Evolutionary conservation across 2,329 filamentous ascomycete genomes (phyloP).

Genomic region (Pseudogymnoascus pannorum): DNA sequence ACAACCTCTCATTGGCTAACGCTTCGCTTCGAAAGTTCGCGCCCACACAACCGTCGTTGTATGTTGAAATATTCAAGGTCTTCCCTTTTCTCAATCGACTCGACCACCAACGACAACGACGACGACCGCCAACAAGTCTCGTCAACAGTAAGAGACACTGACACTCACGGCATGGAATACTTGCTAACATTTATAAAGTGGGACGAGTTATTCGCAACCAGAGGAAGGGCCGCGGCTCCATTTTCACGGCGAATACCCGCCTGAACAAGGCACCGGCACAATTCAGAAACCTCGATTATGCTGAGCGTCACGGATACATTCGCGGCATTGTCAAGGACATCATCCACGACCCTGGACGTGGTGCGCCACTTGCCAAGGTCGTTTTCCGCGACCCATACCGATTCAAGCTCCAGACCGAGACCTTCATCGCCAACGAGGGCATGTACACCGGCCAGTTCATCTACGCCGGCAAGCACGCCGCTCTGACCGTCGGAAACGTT

Average conservation of each 20-base stretch:
- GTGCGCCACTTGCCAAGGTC: slow-evolving; percentile 95
- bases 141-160: slow-evolving; percentile 8
- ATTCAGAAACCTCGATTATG: slow-evolving; percentile 94
- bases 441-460: slow-evolving; percentile 99
- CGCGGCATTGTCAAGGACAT: slow-evolving; percentile 98
- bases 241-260: slow-evolving; percentile 75
- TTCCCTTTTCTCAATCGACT: slow-evolving; percentile 9
- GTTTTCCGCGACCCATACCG: slow-evolving; percentile 96
- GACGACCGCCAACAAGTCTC: slow-evolving; percentile 8
- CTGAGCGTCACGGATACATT: slow-evolving; percentile 95
- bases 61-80: slow-evolving; percentile 8
- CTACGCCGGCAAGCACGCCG: slow-evolving; percentile 99
- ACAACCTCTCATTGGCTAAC: background rate
- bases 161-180: background rate
- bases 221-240: slow-evolving; percentile 69
- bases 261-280: slow-evolving; percentile 92
- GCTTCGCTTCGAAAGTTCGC: slow-evolving; percentile 8
- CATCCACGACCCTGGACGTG: slow-evolving; percentile 94
- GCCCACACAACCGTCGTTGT: slow-evolving; percentile 7
- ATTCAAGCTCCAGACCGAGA: slow-evolving; percentile 97
- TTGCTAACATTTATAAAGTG: slow-evolving; percentile 13
- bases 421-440: slow-evolving; percentile 99
- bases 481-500: slow-evolving; percentile 94
- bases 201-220: slow-evolving; percentile 65
- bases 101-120: slow-evolving; percentile 8